Conservation (phyloP, 2,329 filamentous ascomycete species). For the Beauveria pseudobassiana region DNA sequence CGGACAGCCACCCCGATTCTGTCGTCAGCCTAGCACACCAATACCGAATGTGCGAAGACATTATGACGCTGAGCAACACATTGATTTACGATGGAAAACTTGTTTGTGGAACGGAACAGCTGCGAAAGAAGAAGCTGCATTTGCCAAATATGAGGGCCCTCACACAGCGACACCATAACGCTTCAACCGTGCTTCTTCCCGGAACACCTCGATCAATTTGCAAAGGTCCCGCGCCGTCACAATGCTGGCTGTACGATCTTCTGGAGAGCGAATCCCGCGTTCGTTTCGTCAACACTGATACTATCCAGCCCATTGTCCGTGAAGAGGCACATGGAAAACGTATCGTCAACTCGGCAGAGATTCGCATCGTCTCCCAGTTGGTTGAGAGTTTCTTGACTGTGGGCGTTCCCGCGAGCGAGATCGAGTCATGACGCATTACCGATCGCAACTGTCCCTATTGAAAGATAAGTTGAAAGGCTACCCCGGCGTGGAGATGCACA, state of each 20-base stretch:
- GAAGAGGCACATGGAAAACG: slow-evolving; percentile 76
- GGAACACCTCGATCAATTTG: slow-evolving; percentile 47
- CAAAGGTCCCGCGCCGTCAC: slow-evolving; percentile 35
- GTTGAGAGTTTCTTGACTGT: slow-evolving; percentile 69
- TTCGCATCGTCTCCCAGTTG: slow-evolving; percentile 67
- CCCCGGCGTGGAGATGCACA: slow-evolving; percentile 80
- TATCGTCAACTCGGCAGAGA: slow-evolving; percentile 83
- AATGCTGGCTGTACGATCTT: slow-evolving; percentile 72
- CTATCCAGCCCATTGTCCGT: slow-evolving; percentile 52
- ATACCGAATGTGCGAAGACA: slow-evolving; percentile 96
- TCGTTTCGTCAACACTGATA: slow-evolving; percentile 84
- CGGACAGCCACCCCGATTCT: slow-evolving; percentile 76
- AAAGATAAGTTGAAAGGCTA: slow-evolving; percentile 60
- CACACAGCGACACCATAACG: slow-evolving; percentile 50
- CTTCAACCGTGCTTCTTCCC: slow-evolving; percentile 34
- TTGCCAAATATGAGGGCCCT: slow-evolving; percentile 61
- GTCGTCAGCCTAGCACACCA: slow-evolving; percentile 92
- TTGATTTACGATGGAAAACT: slow-evolving; percentile 88
- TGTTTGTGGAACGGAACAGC: slow-evolving; percentile 75
- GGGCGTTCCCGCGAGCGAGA: slow-evolving; percentile 66
- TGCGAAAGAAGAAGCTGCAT: slow-evolving; percentile 61
- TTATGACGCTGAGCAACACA: slow-evolving; percentile 88
- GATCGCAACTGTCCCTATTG: slow-evolving; percentile 79
- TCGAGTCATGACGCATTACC: slow-evolving; percentile 95
- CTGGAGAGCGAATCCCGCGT: slow-evolving; percentile 66